Base-by-base conservation (phyloP, 2,329 filamentous ascomycete genomes). In the Sclerotinia sclerotiorum region DNA sequence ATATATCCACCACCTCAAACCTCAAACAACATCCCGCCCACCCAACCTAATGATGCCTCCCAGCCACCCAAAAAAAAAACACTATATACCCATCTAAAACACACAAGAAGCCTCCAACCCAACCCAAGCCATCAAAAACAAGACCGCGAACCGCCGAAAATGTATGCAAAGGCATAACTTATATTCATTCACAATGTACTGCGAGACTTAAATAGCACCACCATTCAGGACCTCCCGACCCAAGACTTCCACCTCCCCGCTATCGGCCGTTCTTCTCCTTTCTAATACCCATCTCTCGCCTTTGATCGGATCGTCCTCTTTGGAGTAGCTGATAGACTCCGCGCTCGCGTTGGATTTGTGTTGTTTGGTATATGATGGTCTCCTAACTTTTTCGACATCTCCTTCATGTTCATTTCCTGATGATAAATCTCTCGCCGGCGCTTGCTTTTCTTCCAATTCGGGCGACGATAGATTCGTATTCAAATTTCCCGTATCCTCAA, bases 281-380 rank as follows among this genome's bases (percentile, higher is more conserved):
- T 93, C 90, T 72, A 92, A 80, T 10, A 92, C 85, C 90, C 90
- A 92, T 57, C 88, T 80, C 1, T 84, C 85, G 17, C 60, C 66
- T 11, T 83, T 83, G 2, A 85, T 82, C 57, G 88, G 86, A 74
- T 90, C 87, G 70, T 84, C 84, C 70, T 86, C 84, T n/a, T 81
- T 78, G 2, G 84, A 82, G 77, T 93, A 93, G 8, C 88, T 89
- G 46, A 93, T 87, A 71, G 88, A 90, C 72, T 91, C 90, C 1
- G 87, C 82, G 57, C 86, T 90, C 62, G 84, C 80, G 72, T 82
- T 84, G 72, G 85, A 81, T 19, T 81, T 79, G 71, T 86, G 85
- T 69, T 71, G n/a, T 54, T 69, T 72, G 27, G 21, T 32, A 58
- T 70, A 51, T 63, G n/a, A 51, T 11, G 32, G n/a, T 21, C 46